phyloP scores from a whole-genome alignment of 2,329 filamentous ascomycete species.

The Botrytis tulipae region DNA sequence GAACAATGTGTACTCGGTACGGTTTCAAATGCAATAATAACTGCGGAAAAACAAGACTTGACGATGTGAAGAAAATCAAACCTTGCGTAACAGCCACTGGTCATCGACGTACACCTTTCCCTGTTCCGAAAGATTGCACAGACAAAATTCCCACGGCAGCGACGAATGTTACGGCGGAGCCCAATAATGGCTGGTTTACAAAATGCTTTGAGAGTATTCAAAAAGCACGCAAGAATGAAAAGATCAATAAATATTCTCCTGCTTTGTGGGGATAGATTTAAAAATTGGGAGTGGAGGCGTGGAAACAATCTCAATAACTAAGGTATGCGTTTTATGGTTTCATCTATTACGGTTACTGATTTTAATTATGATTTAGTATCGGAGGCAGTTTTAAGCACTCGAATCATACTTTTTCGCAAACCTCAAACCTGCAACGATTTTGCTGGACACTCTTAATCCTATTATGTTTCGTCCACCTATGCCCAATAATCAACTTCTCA shows the following conservation, averaged over 20 bases:
- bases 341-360: not conserved
- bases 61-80: not conserved
- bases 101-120: not conserved
- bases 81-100: not conserved
- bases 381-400: not conserved
- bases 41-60: not conserved
- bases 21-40: not conserved
- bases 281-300: not conserved
- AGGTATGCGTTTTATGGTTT: not conserved
- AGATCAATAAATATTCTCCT: not conserved
- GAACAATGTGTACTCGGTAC: not conserved
- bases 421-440: not conserved
- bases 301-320: rapidly evolving
- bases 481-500: rapidly evolving
- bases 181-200: not conserved
- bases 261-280: not conserved
- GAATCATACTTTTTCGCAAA: not conserved
- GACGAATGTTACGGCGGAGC: not conserved
- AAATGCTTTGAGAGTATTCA: not conserved
- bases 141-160: not conserved
- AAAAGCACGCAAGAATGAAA: not conserved
- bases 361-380: not conserved
- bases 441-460: not conserved
- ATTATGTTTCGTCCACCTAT: not conserved
- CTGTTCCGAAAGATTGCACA: not conserved